A percentile compares a stretch with the other conserved stretches of the same genome.
phyloP scores from a whole-genome alignment of 306 rosid genomes.

The Citrullus colocynthis region DNA sequence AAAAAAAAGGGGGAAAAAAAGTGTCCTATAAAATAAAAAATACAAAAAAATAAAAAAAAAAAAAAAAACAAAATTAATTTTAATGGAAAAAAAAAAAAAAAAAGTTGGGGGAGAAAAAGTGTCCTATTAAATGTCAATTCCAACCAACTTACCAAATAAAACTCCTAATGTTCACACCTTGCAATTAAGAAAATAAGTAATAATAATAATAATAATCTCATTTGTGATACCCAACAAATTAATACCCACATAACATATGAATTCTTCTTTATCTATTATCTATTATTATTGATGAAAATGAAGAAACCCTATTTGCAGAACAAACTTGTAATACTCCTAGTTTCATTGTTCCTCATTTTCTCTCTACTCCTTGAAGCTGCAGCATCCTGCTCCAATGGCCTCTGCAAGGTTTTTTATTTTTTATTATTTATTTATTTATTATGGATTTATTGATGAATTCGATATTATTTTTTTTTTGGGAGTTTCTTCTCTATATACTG shows the following conservation, averaged over 20 bases:
- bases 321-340: background rate
- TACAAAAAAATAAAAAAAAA: too few species aligned
- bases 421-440: too few species aligned
- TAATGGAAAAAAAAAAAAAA: too few species aligned
- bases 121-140: too few species aligned
- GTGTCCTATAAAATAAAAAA: too few species aligned
- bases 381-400: constrained; percentile 38
- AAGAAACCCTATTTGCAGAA: constrained; percentile 1
- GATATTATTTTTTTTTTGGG: background rate
- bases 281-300: constrained; percentile 14
- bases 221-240: too few species aligned
- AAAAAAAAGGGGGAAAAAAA: too few species aligned
- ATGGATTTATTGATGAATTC: background rate
- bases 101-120: too few species aligned
- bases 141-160: background rate
- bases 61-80: too few species aligned
- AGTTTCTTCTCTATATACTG: too few species aligned
- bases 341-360: constrained; percentile 12
- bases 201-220: too few species aligned
- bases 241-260: background rate
- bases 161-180: background rate
- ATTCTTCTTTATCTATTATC: background rate
- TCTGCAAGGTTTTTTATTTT: constrained; percentile 35
- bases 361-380: constrained; percentile 1
- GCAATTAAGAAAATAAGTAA: background rate